Evolutionary conservation across 2,329 filamentous ascomycete genomes (phyloP).

Genomic region (Curvularia spicifera): DNA sequence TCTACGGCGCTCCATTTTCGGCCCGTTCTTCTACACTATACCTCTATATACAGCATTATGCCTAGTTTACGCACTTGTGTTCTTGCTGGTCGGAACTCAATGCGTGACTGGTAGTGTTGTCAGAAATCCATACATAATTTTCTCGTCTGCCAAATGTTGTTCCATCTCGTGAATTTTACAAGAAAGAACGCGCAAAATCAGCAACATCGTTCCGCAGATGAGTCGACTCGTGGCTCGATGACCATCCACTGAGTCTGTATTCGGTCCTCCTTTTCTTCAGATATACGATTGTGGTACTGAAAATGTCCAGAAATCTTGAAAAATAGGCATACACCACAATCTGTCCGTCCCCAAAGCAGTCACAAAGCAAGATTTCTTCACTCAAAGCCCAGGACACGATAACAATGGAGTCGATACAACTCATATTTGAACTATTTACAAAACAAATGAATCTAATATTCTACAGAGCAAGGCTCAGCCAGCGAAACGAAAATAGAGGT

Average conservation of each 20-base stretch:
- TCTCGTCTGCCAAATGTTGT: neutral
- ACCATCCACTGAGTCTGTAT: neutral
- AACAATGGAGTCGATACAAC: neutral
- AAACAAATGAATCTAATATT: neutral
- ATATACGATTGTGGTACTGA: too few species aligned
- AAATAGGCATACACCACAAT: too few species aligned
- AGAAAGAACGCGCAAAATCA: neutral
- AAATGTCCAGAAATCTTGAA: too few species aligned
- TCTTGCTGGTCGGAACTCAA: neutral
- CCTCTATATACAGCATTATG: neutral
- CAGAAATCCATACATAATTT: neutral
- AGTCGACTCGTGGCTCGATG: neutral
- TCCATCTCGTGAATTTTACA: neutral
- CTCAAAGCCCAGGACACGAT: neutral
- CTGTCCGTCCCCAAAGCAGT: neutral
- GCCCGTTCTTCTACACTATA: neutral
- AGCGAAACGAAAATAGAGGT: neutral
- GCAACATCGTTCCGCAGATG: neutral
- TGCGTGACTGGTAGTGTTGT: neutral
- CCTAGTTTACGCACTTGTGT: neutral
- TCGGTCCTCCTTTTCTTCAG: neutral
- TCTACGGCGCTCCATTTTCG: neutral
- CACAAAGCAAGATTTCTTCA: neutral
- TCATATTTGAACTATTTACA: neutral
- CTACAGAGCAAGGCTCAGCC: neutral